These are phyloP conservation scores for Emericellopsis cladophorae DNA, from an alignment of 2,329 filamentous ascomycete genomes.

Conservation along the genomic window DNA sequence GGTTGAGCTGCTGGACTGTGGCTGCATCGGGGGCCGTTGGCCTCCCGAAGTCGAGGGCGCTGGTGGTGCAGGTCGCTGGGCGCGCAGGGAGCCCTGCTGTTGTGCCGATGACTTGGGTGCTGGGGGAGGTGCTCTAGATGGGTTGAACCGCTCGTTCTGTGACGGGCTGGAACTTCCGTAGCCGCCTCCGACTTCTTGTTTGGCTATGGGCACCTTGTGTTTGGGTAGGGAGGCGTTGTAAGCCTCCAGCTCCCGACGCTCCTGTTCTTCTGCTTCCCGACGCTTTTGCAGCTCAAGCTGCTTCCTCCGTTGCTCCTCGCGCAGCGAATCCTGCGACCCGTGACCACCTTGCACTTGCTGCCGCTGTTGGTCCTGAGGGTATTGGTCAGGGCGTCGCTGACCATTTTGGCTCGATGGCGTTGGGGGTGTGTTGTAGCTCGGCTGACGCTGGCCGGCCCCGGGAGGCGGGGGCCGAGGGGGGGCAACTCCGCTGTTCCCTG, in stretches of 20 bases:
- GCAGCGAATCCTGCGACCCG: conserved; percentile 31
- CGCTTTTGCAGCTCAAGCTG: conserved; percentile 47
- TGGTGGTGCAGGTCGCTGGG: conserved; percentile 74
- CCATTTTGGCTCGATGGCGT: conserved; percentile 21
- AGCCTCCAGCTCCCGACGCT: conserved; percentile 65
- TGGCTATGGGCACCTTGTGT: conserved; percentile 64
- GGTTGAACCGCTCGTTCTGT: conserved; percentile 65
- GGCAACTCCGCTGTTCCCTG: conserved; percentile 46
- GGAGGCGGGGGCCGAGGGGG: conserved; percentile 54
- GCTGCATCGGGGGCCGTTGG: conserved; percentile 30
- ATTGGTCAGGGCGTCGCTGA: conserved; percentile 34
- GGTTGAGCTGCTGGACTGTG: conserved; percentile 37
- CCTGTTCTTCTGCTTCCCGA: conserved; percentile 50
- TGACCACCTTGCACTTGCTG: conserved; percentile 46
- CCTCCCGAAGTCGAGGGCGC: conserved; percentile 34
- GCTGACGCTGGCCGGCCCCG: conserved; percentile 24
- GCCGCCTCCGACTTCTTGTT: conserved; percentile 75
- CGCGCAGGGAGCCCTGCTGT: conserved; percentile 41
- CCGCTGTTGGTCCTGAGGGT: conserved; percentile 27
- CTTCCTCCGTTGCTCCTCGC: conserved; percentile 48
- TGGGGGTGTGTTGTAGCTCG: conserved; percentile 24
- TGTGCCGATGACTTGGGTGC: conserved; percentile 51
- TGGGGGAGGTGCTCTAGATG: conserved; percentile 70
- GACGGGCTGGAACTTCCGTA: conserved; percentile 26
- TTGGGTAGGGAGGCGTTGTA: conserved; percentile 87